Conservation (phyloP, 805 yeast genomes). For the Metschnikowia aberdeeniae region DNA sequence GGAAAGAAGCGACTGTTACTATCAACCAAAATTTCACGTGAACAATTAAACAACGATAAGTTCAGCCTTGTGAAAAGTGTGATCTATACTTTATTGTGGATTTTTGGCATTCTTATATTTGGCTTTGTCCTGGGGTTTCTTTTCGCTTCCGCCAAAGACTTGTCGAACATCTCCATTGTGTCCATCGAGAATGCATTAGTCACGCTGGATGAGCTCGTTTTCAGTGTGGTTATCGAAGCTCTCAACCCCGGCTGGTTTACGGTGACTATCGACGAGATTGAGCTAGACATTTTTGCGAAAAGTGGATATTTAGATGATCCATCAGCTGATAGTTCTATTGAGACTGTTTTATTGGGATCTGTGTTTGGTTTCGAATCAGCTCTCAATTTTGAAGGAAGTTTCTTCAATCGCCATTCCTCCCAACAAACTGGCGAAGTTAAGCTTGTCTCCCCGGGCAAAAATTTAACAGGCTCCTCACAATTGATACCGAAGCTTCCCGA, state of each 20-base stretch:
- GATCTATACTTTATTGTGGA: constrained; percentile 42
- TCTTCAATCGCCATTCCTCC: constrained; percentile 58
- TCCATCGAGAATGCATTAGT: constrained; percentile 69
- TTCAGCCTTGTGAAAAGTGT: constrained; percentile 28
- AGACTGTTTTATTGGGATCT: constrained; percentile 75
- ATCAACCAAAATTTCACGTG: constrained; percentile 27
- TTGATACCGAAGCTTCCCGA: background rate
- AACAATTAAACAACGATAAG: constrained; percentile 8
- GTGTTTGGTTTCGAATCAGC: constrained; percentile 66
- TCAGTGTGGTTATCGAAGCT: constrained; percentile 73
- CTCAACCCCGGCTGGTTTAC: constrained; percentile 84
- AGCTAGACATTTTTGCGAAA: constrained; percentile 81
- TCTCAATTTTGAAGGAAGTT: constrained; percentile 69
- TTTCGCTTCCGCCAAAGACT: constrained; percentile 80
- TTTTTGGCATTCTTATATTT: constrained; percentile 51
- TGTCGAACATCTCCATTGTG: constrained; percentile 59
- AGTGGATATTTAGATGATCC: constrained; percentile 42
- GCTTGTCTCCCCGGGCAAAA: constrained; percentile 65
- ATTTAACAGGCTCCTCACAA: constrained; percentile 27
- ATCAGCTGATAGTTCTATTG: constrained; percentile 23
- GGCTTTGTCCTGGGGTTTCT: constrained; percentile 84
- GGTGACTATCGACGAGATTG: constrained; percentile 58
- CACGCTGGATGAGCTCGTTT: constrained; percentile 78
- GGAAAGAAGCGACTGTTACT: constrained; percentile 20
- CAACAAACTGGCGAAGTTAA: constrained; percentile 67